Conservation (phyloP, 2,329 filamentous ascomycete genomes). For the Ophioceras dolichostomum region DNA sequence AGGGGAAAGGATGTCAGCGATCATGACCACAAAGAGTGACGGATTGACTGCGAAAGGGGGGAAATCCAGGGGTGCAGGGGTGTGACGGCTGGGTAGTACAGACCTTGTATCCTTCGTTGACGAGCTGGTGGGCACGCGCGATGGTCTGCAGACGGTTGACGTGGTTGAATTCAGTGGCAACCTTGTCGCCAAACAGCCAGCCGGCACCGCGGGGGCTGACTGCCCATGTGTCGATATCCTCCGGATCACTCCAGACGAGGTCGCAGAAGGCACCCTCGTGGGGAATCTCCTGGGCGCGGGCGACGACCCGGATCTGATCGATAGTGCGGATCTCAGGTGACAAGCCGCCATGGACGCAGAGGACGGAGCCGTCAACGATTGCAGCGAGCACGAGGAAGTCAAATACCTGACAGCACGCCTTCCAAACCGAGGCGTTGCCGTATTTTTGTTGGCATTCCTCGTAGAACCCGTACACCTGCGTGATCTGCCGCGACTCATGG, state of each 20-base stretch:
- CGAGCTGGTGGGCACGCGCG: constrained; percentile 91
- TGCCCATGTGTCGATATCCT: constrained; percentile 94
- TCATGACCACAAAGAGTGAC: no score
- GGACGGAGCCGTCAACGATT: constrained; percentile 96
- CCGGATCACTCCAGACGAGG: constrained; percentile 94
- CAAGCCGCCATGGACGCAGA: constrained; percentile 90
- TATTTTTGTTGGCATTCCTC: constrained; percentile 98
- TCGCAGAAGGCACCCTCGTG: constrained; percentile 98
- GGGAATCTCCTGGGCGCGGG: constrained; percentile 92
- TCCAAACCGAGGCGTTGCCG: constrained; percentile 98
- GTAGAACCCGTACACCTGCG: constrained; percentile 98
- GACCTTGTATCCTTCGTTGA: constrained; percentile 97
- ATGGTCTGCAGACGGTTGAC: constrained; percentile 96
- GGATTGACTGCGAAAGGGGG: no score
- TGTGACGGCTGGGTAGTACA: constrained; percentile 6
- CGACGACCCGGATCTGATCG: constrained; percentile 97
- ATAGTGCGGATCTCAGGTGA: constrained; percentile 91
- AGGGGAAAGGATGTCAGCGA: no score
- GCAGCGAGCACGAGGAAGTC: constrained; percentile 94
- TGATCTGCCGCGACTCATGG: constrained; percentile 95
- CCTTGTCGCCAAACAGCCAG: constrained; percentile 94
- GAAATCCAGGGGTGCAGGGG: background rate
- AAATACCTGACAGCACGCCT: constrained; percentile 98
- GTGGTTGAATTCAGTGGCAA: constrained; percentile 94
- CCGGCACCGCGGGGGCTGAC: constrained; percentile 91